phyloP scores from a whole-genome alignment of 106 monocot species.

The Dioscorea zingiberensis region DNA sequence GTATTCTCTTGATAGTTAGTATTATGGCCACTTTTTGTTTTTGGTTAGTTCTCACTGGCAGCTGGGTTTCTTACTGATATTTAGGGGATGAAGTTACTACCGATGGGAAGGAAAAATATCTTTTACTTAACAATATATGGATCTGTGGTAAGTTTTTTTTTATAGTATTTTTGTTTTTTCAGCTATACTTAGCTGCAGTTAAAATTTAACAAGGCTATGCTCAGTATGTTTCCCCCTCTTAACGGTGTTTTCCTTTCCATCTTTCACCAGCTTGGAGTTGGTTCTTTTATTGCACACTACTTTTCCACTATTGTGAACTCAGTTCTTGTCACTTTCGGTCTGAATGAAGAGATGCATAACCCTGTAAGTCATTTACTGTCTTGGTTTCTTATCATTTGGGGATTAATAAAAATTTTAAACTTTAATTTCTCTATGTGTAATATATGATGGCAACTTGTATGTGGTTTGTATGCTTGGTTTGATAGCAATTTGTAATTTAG shows the following conservation, averaged over 20 bases:
- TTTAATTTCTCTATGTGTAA: too few relatives aligned
- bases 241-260: background rate
- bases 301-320: constrained; percentile 78
- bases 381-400: background rate
- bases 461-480: too few relatives aligned
- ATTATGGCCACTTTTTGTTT: background rate
- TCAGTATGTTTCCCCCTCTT: background rate
- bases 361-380: constrained; percentile 57
- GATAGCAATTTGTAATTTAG: too few relatives aligned
- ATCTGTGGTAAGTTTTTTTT: constrained; percentile 54
- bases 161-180: background rate
- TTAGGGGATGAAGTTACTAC: constrained; percentile 95
- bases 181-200: background rate
- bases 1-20: background rate
- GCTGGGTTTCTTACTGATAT: background rate
- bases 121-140: constrained; percentile 88
- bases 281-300: constrained; percentile 83
- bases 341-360: constrained; percentile 86
- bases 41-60: too few relatives aligned
- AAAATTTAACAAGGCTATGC: background rate
- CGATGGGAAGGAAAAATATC: constrained; percentile 87
- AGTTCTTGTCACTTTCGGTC: constrained; percentile 70
- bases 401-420: too few relatives aligned
- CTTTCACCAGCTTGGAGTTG: constrained; percentile 74
- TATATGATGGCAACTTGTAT: too few relatives aligned